Evolutionary conservation across 2,329 filamentous ascomycete genomes (phyloP).

Genomic region (Colletotrichum aenigma): DNA sequence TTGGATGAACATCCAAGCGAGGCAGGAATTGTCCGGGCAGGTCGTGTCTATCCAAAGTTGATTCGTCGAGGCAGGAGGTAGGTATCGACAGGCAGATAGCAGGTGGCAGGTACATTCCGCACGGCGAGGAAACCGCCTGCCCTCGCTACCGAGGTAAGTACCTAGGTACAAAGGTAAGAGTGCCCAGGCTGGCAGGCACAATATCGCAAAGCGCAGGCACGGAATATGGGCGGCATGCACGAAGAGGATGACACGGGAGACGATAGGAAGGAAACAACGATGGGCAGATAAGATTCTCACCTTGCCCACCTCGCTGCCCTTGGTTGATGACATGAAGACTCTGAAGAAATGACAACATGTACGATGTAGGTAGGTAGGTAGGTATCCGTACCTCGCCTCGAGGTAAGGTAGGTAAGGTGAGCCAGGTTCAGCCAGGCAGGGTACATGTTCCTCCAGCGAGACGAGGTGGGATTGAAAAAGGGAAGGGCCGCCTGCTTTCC

Average conservation of each 20-base stretch:
- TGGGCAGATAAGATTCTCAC: neutral
- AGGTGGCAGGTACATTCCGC: neutral
- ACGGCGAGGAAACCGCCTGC: neutral
- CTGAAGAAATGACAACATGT: neutral
- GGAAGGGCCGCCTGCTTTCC: constrained; percentile 11
- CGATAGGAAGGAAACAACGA: neutral
- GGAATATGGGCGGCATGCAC: neutral
- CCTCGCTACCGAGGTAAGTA: neutral
- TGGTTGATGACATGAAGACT: neutral
- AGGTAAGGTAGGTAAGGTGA: neutral
- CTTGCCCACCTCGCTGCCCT: neutral
- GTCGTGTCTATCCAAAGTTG: neutral
- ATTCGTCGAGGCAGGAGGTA: neutral
- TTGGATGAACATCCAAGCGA: neutral
- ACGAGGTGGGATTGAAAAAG: neutral
- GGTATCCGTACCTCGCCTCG: neutral
- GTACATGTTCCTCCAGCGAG: neutral
- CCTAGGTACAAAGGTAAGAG: neutral
- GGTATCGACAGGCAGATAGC: neutral
- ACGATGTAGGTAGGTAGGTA: neutral
- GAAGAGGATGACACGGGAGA: neutral
- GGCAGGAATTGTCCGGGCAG: neutral
- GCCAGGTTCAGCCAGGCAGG: neutral
- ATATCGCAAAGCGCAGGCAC: neutral
- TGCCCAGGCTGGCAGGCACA: neutral